Evolutionary conservation across 2,329 filamentous ascomycete species (phyloP).

Genomic region (Monosporascus sp.): DNA sequence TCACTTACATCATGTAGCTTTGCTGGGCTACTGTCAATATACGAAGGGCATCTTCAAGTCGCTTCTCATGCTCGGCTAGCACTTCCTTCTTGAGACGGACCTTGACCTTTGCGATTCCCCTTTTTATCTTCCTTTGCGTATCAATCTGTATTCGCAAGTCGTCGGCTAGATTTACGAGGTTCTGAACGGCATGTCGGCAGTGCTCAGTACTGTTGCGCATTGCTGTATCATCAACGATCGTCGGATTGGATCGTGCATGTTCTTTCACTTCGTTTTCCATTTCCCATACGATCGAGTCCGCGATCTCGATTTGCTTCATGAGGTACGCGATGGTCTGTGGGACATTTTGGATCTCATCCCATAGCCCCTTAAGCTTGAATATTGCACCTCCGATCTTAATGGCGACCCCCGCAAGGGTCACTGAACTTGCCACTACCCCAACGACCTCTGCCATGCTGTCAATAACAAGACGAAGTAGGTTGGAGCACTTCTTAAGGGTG

Average conservation of each 20-base stretch:
- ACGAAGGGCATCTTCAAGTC: background rate
- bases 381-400: background rate
- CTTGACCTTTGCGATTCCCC: background rate
- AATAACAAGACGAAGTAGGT: too few relatives aligned
- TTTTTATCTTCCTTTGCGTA: background rate
- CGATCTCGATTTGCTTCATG: conserved; percentile 1
- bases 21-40: background rate
- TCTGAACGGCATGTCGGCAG: background rate
- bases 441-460: background rate
- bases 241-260: background rate
- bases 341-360: conserved; percentile 3
- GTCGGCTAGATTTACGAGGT: background rate
- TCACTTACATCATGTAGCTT: background rate
- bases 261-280: conserved; percentile 1
- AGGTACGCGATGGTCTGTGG: background rate
- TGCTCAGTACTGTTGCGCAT: background rate
- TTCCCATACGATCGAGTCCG: background rate
- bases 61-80: background rate
- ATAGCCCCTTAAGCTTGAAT: background rate
- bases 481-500: too few relatives aligned
- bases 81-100: background rate
- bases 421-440: conserved; percentile 1
- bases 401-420: conserved; percentile 1
- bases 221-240: background rate
- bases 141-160: background rate